Conservation (phyloP, 345 rosid species). For the Ceriops decandra region DNA sequence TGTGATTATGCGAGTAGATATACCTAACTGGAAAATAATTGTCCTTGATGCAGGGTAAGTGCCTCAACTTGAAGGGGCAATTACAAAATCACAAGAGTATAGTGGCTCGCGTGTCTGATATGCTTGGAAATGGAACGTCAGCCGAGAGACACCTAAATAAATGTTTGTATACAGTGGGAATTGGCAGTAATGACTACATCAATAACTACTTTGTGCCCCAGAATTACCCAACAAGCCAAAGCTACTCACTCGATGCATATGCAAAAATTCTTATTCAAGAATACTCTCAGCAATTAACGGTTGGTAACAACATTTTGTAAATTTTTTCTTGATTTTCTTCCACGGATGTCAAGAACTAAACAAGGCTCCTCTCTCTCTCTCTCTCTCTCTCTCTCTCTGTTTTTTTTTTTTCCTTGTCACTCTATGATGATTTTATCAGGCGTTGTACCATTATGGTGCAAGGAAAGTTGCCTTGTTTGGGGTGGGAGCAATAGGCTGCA, state of each 20-base stretch:
- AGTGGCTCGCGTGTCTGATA: neutral
- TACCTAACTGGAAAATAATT: neutral
- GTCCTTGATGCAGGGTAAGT: neutral
- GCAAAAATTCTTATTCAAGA: neutral
- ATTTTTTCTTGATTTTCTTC: neutral
- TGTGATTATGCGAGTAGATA: neutral
- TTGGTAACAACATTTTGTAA: neutral
- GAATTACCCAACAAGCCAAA: neutral
- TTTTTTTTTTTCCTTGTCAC: too few species aligned
- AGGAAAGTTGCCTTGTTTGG: neutral
- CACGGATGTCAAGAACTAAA: too few species aligned
- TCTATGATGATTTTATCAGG: neutral
- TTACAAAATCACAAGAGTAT: neutral
- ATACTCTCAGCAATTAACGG: neutral
- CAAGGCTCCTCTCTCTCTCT: too few species aligned
- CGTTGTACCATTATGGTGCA: neutral
- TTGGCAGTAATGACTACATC: neutral
- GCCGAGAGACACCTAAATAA: neutral
- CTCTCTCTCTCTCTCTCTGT: too few species aligned
- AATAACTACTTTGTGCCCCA: neutral
- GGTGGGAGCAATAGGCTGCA: neutral
- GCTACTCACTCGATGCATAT: neutral
- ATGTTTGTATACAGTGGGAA: neutral
- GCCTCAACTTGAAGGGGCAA: neutral
- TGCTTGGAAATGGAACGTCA: neutral